phyloP scores from a whole-genome alignment of 2,329 filamentous ascomycete species.

The Colletotrichum shisoi region DNA sequence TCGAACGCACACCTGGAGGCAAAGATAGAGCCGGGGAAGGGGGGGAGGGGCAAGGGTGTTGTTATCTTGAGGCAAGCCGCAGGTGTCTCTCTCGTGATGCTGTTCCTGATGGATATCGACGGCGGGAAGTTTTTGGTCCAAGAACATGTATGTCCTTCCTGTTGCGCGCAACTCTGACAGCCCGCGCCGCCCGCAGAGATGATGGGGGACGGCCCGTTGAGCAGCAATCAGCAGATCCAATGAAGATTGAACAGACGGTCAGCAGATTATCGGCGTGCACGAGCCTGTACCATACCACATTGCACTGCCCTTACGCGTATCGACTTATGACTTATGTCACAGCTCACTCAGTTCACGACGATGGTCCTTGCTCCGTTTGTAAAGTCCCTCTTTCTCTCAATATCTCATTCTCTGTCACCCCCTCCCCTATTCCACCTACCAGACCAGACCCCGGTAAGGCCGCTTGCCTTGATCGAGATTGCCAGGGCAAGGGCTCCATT shows the following conservation, averaged over 20 bases:
- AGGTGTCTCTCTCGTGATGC: not conserved
- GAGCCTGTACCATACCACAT: not conserved
- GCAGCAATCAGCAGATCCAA: slow-evolving; percentile 5
- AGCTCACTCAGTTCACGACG: no score
- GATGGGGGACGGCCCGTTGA: not conserved
- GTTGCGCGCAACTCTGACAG: slow-evolving; percentile 21
- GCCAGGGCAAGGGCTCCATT: slow-evolving; percentile 12
- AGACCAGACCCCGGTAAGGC: not conserved
- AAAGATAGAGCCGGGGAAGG: not conserved
- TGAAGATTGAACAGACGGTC: no score
- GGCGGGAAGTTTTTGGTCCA: not conserved
- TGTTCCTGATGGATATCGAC: not conserved
- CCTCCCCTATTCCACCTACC: slow-evolving; percentile 4
- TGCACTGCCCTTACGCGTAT: slow-evolving; percentile 1
- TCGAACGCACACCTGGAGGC: not conserved
- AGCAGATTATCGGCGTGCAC: not conserved
- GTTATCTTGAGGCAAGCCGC: not conserved
- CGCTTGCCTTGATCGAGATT: slow-evolving; percentile 7
- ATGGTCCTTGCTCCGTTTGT: not conserved
- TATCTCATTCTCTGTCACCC: no score
- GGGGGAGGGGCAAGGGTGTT: not conserved
- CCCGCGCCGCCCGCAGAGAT: slow-evolving; percentile 11
- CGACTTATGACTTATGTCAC: slow-evolving; percentile 21
- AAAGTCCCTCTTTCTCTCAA: not conserved
- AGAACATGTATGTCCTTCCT: slow-evolving; percentile 27